Evolutionary conservation across 208 protist species (phyloP).

Genomic region (Angomonas desouzai): DNA sequence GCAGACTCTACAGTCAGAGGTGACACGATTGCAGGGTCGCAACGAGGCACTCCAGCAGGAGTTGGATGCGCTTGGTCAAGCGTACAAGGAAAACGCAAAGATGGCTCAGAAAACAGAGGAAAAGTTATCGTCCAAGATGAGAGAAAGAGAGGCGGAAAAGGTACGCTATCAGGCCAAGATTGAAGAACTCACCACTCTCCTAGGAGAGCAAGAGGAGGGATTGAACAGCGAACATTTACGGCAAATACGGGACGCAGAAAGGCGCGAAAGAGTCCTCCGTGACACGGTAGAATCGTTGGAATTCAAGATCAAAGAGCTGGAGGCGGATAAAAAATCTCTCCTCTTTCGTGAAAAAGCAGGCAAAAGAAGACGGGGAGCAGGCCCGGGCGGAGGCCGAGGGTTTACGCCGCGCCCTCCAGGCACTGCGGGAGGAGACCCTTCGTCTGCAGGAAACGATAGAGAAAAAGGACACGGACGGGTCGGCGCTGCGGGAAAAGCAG

Average conservation of each 20-base stretch:
- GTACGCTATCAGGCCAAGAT: background rate
- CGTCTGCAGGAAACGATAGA: background rate
- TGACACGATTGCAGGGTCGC: constrained; percentile 1
- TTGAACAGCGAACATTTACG: background rate
- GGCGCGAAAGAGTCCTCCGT: background rate
- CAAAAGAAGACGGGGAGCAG: background rate
- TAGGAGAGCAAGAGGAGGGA: background rate
- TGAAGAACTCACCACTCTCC: background rate
- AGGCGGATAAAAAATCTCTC: background rate
- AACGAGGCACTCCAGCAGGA: constrained; percentile 11
- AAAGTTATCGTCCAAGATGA: background rate
- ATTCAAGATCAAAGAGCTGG: background rate
- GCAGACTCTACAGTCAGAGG: constrained; percentile 10
- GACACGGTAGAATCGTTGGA: background rate
- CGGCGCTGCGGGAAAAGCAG: background rate
- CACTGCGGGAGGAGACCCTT: background rate
- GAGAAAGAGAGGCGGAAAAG: constrained; percentile 4
- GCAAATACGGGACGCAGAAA: background rate
- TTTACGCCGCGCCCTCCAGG: background rate
- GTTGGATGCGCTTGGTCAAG: background rate
- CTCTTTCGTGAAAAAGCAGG: constrained; percentile 1
- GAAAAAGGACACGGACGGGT: background rate
- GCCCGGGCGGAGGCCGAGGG: background rate
- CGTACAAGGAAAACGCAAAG: constrained; percentile 1
- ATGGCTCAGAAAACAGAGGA: constrained; percentile 6